Base-by-base conservation (phyloP, 1,284 basidiomycete genomes). In the Somion occarium region DNA sequence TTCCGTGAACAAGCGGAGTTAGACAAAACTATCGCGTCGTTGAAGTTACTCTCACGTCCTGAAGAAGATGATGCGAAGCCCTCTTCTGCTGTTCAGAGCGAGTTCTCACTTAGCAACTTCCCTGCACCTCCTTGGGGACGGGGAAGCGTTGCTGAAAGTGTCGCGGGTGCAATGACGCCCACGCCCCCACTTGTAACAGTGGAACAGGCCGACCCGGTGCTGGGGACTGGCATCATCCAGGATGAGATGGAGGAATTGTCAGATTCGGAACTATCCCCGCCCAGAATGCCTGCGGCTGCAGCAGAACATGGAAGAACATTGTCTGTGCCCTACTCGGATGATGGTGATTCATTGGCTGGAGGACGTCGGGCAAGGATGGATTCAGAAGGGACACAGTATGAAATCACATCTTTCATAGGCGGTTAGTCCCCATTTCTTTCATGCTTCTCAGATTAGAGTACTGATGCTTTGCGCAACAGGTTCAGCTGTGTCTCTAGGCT, bases 361-460 rank as follows among this genome's bases (percentile, higher is more conserved):
- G 52, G 62, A 47, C 58, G 58, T 15, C 50, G 56, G 18, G 38
- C 51, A 19, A 63, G 60, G 38, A 61, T 68, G 44, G 69, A 73
- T 48, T 80, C 79, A n/a, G 68, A 63, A 19, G 79, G 72, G 13
- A 83, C 76, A 0, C 80, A 78, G 55, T 86, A 82, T 56, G 85
- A 88, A 56, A 82, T 88, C 20, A 88, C 85, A 20, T 88, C 86
- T 2, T 88, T 88, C 62, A 85, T 88, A 56, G 81, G 76, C 54
- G 74, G 85, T 87, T 56, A 64, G 79, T 64, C 5, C 19, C 25
- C 34, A n/a, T n/a, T n/a, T n/a, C n/a, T n/a, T n/a, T n/a, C n/a
- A n/a, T n/a, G n/a, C n/a, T n/a, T n/a, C n/a, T n/a, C n/a, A n/a
- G n/a, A n/a, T n/a, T n/a, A n/a, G n/a, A n/a, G n/a, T n/a, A n/a